Evolutionary conservation across 2,329 filamentous ascomycete genomes (phyloP).

Genomic region (Leptosphaerulina australis): DNA sequence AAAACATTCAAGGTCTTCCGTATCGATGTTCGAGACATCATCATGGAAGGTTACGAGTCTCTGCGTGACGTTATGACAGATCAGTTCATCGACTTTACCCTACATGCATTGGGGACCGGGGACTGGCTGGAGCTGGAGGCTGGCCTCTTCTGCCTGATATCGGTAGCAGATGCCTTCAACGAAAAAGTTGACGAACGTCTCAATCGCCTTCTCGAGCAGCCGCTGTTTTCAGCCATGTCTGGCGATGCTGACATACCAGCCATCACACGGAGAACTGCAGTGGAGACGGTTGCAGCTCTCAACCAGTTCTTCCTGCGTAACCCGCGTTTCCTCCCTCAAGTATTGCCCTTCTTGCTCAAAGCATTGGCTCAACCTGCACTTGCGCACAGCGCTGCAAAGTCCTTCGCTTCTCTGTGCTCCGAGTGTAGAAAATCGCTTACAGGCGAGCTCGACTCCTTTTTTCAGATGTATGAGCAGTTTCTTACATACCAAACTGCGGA

Average conservation of each 20-base stretch:
- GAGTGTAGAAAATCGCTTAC: constrained; percentile 75
- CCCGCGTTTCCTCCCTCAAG: constrained; percentile 68
- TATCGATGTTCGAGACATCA: constrained; percentile 78
- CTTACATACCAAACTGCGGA: constrained; percentile 66
- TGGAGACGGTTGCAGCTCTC: constrained; percentile 74
- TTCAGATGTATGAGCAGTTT: constrained; percentile 73
- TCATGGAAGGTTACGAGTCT: constrained; percentile 72
- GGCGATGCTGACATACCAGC: constrained; percentile 60
- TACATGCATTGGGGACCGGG: constrained; percentile 49
- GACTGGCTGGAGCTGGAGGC: constrained; percentile 60
- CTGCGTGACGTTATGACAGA: constrained; percentile 55
- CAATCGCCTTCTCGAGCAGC: constrained; percentile 67
- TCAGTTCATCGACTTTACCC: constrained; percentile 54
- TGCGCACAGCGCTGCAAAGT: constrained; percentile 72
- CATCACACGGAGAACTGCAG: constrained; percentile 69
- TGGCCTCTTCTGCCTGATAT: constrained; percentile 66
- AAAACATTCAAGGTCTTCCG: constrained; percentile 73
- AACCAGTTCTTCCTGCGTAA: constrained; percentile 78
- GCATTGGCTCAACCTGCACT: constrained; percentile 68
- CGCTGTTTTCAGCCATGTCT: constrained; percentile 58
- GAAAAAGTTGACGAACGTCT: constrained; percentile 66
- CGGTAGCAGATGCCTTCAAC: constrained; percentile 68
- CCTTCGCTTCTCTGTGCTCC: constrained; percentile 75
- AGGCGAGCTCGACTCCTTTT: constrained; percentile 69
- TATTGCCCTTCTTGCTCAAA: constrained; percentile 75